Percentiles rank a stretch among this genome's conserved stretches.
phyloP scores from a whole-genome alignment of 31 red algal species.

The Odonthalia washingtoniensis region DNA sequence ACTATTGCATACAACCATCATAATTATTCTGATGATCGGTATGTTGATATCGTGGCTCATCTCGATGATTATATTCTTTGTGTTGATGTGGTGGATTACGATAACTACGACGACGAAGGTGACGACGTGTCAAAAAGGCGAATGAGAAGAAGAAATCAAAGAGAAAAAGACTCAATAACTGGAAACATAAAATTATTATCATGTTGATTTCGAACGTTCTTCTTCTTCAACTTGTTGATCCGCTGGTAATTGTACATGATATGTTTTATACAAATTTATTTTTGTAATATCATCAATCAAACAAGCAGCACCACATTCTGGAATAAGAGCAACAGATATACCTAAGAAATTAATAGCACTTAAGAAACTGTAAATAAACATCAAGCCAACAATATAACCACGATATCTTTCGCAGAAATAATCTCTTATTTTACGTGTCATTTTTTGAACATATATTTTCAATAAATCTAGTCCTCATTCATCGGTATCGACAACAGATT shows the following conservation, averaged over 20 bases:
- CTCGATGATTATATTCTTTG: too few relatives aligned
- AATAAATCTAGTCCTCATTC: conserved; percentile 56
- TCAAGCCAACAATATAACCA: conserved; percentile 72
- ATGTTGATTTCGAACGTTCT: too few relatives aligned
- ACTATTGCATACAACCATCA: too few relatives aligned
- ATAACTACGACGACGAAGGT: too few relatives aligned
- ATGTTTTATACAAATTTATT: conserved; percentile 61
- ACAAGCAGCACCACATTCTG: conserved; percentile 79
- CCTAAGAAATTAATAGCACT: conserved; percentile 62
- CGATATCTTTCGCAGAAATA: conserved; percentile 77
- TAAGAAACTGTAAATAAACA: conserved; percentile 76
- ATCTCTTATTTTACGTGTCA: conserved; percentile 34
- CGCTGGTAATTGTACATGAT: conserved; percentile 45
- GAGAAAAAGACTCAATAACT: too few relatives aligned
- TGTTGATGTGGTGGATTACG: too few relatives aligned
- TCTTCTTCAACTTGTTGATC: too few relatives aligned
- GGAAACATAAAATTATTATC: too few relatives aligned
- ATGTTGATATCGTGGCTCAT: too few relatives aligned
- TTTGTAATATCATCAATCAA: conserved; percentile 62
- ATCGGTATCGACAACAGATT: conserved; percentile 75
- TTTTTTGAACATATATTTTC: conserved; percentile 39
- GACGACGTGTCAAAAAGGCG: too few relatives aligned
- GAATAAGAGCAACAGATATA: conserved; percentile 61
- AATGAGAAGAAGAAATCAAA: too few relatives aligned
- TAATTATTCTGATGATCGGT: too few relatives aligned